Percentiles rank a stretch among this genome's conserved stretches.
Conservation (phyloP, 805 yeast genomes). For the Candida lessepsii region DNA sequence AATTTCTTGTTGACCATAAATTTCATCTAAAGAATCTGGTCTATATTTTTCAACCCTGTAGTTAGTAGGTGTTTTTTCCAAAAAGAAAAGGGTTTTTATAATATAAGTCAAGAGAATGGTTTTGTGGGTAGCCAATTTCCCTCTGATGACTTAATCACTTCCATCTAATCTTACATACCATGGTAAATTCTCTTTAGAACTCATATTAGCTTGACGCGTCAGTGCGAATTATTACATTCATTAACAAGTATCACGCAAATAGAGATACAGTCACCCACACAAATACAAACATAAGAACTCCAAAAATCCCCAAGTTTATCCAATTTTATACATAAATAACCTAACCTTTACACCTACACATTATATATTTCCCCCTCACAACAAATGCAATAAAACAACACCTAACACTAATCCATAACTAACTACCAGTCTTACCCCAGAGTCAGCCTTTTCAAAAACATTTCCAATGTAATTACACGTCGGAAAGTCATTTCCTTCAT, state of each 20-base stretch:
- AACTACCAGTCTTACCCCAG: background rate
- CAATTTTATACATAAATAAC: too few relatives aligned
- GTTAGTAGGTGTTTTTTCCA: too few relatives aligned
- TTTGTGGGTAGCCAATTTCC: too few relatives aligned
- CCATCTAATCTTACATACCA: constrained; percentile 37
- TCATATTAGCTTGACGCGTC: constrained; percentile 8
- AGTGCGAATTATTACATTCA: background rate
- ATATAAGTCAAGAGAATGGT: too few relatives aligned
- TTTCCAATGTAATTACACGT: constrained; percentile 40
- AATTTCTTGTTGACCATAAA: constrained; percentile 86
- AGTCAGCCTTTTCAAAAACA: constrained; percentile 1
- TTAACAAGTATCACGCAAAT: background rate
- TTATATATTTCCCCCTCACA: too few relatives aligned
- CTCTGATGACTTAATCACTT: background rate
- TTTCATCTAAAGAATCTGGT: constrained; percentile 79
- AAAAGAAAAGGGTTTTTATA: too few relatives aligned
- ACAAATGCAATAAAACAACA: background rate
- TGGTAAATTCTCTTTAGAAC: constrained; percentile 51
- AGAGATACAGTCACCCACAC: too few relatives aligned
- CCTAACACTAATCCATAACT: background rate
- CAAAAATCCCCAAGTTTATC: too few relatives aligned
- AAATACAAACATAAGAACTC: too few relatives aligned
- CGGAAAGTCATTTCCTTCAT: constrained; percentile 25
- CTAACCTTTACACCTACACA: too few relatives aligned
- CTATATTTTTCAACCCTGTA: constrained; percentile 90